Evolutionary conservation across 345 rosid genomes (phyloP).

Genomic region (Murraya koenigii): DNA sequence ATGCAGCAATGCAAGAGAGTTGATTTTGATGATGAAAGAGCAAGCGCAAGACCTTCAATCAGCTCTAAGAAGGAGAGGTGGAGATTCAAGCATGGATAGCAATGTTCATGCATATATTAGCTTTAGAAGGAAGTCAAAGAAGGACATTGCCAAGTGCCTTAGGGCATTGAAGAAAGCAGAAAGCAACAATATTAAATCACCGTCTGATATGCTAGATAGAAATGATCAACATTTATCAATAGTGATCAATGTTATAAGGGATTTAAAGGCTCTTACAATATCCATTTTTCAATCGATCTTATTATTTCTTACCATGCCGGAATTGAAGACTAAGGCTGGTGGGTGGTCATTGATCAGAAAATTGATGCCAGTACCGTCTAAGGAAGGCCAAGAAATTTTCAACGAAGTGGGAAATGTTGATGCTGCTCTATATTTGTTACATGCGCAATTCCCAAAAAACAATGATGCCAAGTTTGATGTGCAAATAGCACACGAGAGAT

Average conservation of each 20-base stretch:
- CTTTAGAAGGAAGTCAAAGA: conserved; percentile 58
- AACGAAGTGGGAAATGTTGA: conserved; percentile 47
- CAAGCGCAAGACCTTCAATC: conserved; percentile 40
- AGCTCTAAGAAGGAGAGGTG: conserved; percentile 40
- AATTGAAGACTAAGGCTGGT: conserved; percentile 16
- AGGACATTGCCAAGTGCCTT: conserved; percentile 41
- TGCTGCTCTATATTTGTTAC: conserved; percentile 16
- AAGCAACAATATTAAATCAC: conserved; percentile 18
- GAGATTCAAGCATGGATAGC: conserved; percentile 31
- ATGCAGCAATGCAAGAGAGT: conserved; percentile 35
- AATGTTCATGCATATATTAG: conserved; percentile 42
- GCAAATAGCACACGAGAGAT: conserved; percentile 25
- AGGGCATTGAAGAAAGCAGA: conserved; percentile 40
- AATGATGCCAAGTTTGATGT: conserved; percentile 26
- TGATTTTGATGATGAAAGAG: conserved; percentile 33
- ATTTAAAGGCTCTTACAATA: conserved; percentile 33
- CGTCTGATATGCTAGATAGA: neutral
- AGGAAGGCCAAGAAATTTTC: conserved; percentile 27
- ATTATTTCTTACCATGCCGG: conserved; percentile 36
- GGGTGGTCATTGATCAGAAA: conserved; percentile 46
- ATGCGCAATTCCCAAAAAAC: conserved; percentile 15
- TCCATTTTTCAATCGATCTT: conserved; percentile 44
- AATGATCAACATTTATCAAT: conserved; percentile 23
- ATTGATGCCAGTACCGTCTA: conserved; percentile 27
- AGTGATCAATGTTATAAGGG: conserved; percentile 30